Evolutionary conservation across 1,139 yeast species (phyloP), one percentile per base, ranked within the genome.

Genomic region (Scheffersomyces quercinus): DNA sequence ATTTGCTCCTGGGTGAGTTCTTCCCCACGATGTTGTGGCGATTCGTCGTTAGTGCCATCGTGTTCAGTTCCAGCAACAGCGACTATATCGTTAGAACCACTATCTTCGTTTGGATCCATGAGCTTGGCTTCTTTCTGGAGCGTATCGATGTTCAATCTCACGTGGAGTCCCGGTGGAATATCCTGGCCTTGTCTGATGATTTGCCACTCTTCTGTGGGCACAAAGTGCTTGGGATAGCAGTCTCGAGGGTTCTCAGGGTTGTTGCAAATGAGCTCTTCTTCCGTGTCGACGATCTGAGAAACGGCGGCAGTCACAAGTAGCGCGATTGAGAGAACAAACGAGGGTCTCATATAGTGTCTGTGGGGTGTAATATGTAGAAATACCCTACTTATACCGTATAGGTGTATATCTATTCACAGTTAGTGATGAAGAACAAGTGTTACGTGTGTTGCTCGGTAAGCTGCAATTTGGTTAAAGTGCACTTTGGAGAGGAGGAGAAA

Each of bases 151-250:
- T 88, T 79, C 55, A 85, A 59, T 55, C 88, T 70, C 37, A 86
- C 82, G 63, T 89, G 95, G 37, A 89, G 67, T 0, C 97, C 97
- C 13, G 77, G 77, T 1, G 96, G 96, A 6, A 88, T 74, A 12
- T 77, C 75, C 58, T 87, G 95, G 12, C 85, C 88, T 47, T 77
- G 82, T 59, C 69, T 75, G 7, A 90, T 78, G 2, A 58, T 58
- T 67, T 84, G 83, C 95, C 96, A 90, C 53, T 84, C 79, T 2
- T 59, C 49, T 0, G 82, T 65, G 0, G 96, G 85, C 34, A 62
- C 77, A 55, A 88, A 87, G 2, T 78, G 53, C 43, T 65, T 65
- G 0, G 90, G 87, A 55, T 85, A 87, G 56, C 95, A 85, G 51
- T 80, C 78, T 8, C 59, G 53, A 2, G 76, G 71, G 49, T 76